These are phyloP conservation scores for Phialophora expanda DNA, from an alignment of 2,329 filamentous ascomycete species.

Conservation along the genomic window DNA sequence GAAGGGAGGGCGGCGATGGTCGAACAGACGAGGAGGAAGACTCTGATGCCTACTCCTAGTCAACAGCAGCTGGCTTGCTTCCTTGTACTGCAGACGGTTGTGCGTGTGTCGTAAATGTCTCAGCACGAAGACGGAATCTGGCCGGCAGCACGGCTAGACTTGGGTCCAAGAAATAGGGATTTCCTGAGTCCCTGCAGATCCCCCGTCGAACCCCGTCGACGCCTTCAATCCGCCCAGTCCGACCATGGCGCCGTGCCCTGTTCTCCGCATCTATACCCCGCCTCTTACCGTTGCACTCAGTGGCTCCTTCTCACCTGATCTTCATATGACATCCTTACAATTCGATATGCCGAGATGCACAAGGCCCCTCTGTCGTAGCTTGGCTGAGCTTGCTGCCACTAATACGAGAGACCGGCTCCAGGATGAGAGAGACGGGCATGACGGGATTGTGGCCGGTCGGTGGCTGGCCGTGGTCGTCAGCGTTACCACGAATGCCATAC, in stretches of 20 bases:
- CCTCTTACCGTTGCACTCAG: not conserved
- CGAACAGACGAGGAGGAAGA: constrained; percentile 23
- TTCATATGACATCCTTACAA: not conserved
- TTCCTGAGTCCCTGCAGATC: not conserved
- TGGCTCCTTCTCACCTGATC: not conserved
- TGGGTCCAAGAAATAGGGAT: not conserved
- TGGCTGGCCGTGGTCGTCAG: not conserved
- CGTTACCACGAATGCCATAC: not conserved
- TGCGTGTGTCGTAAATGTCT: too few relatives aligned
- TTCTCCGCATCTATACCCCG: constrained; percentile 6
- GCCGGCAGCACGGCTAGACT: not conserved
- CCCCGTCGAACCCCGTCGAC: not conserved
- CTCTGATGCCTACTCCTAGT: constrained; percentile 30
- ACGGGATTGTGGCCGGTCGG: constrained; percentile 20
- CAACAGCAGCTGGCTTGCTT: not conserved
- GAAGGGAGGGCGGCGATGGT: constrained; percentile 22
- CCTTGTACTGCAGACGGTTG: too few relatives aligned
- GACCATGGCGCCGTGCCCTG: not conserved
- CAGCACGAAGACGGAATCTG: not conserved
- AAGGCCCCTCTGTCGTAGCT: not conserved
- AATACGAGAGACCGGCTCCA: constrained; percentile 1
- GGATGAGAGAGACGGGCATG: constrained; percentile 15
- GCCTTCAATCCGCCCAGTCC: not conserved
- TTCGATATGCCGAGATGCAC: constrained; percentile 4
- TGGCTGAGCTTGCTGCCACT: constrained; percentile 8